phyloP scores from a whole-genome alignment of 169 alveolate genomes.

The Cryptosporidium ubiquitum region DNA sequence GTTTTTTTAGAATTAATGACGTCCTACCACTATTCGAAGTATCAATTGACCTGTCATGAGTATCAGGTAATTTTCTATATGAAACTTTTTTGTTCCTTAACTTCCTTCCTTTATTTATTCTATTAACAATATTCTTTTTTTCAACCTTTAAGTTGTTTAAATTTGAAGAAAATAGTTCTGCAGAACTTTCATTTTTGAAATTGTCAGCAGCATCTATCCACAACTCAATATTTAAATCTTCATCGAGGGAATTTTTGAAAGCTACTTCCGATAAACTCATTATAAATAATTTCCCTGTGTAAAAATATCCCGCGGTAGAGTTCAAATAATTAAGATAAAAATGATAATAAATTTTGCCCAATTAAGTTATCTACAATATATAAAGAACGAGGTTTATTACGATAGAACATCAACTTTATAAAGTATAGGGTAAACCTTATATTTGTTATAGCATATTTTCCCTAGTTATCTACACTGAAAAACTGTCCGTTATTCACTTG shows the following conservation, averaged over 20 bases:
- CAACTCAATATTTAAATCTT: slow-evolving; percentile 19
- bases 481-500: slow-evolving; percentile 50
- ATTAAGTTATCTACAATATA: background rate
- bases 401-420: background rate
- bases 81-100: background rate
- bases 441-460: background rate
- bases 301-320: background rate
- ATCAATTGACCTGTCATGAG: background rate
- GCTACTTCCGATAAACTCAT: background rate
- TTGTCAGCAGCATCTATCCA: background rate
- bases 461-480: slow-evolving; percentile 31
- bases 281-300: background rate
- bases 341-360: background rate
- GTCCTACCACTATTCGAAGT: background rate
- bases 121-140: background rate
- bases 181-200: background rate
- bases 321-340: background rate
- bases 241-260: slow-evolving; percentile 25
- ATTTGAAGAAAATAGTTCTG: background rate
- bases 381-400: background rate
- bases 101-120: background rate
- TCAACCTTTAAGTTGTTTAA: background rate
- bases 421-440: background rate
- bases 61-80: background rate
- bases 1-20: background rate